A percentile compares a stretch with the other conserved stretches of the same genome.
phyloP scores from a whole-genome alignment of 495 filamentous ascomycete species.

The Hypoxylon cercidicola region DNA sequence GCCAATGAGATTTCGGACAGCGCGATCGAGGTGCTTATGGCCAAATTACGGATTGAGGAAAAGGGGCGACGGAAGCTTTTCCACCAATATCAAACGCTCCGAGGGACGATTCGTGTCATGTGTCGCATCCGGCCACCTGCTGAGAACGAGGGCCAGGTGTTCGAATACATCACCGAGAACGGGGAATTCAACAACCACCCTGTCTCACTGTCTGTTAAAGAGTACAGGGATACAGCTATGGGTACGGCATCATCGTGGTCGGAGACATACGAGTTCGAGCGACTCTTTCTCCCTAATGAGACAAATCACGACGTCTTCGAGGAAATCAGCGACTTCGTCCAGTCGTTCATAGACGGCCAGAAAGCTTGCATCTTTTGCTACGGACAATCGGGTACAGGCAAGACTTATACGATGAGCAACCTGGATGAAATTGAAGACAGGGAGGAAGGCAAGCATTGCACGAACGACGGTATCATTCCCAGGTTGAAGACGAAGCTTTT shows the following conservation, averaged over 20 bases:
- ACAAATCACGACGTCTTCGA: constrained; percentile 87
- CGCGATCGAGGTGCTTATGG: background rate
- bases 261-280: constrained; percentile 82
- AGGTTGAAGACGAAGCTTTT: constrained; percentile 91
- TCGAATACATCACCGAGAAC: constrained; percentile 75
- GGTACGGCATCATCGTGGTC: constrained; percentile 67
- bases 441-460: constrained; percentile 74
- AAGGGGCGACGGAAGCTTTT: constrained; percentile 85
- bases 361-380: constrained; percentile 99
- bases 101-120: constrained; percentile 96
- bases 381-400: constrained; percentile 95
- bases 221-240: constrained; percentile 50
- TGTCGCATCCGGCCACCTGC: constrained; percentile 84
- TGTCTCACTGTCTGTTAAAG: constrained; percentile 76
- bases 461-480: constrained; percentile 97
- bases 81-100: constrained; percentile 93
- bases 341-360: constrained; percentile 92
- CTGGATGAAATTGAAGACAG: constrained; percentile 55
- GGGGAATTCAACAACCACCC: constrained; percentile 21
- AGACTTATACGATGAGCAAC: constrained; percentile 96
- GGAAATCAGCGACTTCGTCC: constrained; percentile 92
- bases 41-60: constrained; percentile 87
- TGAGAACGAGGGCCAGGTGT: constrained; percentile 64
- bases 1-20: background rate
- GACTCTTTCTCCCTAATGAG: constrained; percentile 79